Conservation (phyloP, 2,329 filamentous ascomycete species). For the Herpotrichia juniperi region DNA sequence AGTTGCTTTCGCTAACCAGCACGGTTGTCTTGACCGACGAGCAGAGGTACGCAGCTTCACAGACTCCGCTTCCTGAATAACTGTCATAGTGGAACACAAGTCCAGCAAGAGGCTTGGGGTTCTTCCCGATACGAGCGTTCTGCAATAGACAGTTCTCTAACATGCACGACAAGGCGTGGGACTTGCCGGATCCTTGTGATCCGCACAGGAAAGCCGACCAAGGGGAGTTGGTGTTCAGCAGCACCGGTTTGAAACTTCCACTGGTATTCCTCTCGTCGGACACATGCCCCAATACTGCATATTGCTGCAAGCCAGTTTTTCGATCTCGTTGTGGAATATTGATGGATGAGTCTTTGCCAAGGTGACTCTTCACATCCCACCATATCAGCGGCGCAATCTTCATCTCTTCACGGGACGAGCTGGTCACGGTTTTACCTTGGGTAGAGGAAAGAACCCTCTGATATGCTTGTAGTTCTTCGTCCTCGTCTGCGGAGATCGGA, state of each 20-base stretch:
- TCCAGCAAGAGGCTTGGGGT: constrained; percentile 60
- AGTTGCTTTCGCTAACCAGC: constrained; percentile 23
- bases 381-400: neutral
- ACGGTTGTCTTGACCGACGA: constrained; percentile 15
- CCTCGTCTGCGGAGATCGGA: neutral
- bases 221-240: constrained; percentile 35
- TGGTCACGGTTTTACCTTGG: neutral
- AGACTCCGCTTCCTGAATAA: constrained; percentile 16
- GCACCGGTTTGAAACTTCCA: neutral
- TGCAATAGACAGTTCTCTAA: constrained; percentile 59
- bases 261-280: neutral
- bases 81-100: constrained; percentile 62
- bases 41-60: constrained; percentile 22
- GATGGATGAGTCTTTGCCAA: neutral
- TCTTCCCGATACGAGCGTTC: constrained; percentile 43
- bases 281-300: neutral
- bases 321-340: neutral
- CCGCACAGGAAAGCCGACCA: constrained; percentile 67
- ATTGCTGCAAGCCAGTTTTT: neutral
- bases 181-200: constrained; percentile 65
- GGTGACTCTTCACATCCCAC: neutral
- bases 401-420: neutral
- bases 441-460: neutral
- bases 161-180: constrained; percentile 63
- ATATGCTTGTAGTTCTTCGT: neutral